Evolutionary conservation across 331 rosid genomes (phyloP), one percentile per base, ranked within the genome.

Genomic region (Cydonia oblonga): DNA sequence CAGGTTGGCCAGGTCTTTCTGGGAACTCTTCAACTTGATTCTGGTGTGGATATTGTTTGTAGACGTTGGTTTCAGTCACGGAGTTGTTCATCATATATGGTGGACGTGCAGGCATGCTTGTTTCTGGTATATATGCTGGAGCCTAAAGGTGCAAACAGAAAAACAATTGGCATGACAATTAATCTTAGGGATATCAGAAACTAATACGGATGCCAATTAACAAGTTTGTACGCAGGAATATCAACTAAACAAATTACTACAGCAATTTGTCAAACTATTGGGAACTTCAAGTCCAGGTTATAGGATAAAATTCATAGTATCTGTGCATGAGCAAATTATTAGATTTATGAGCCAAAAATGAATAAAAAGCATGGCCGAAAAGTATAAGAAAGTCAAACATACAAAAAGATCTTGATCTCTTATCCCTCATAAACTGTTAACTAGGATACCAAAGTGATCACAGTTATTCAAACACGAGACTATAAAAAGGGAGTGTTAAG

Each of bases 1-100:
- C 89, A 46, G 99, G 97, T 86, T 88, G 93, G 32, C 97, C 97
- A 30, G 96, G 97, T 69, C 97, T 86, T 76, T 95, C 97, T 2
- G 97, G 99, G 81, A 74, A 90, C 64, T 85, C 96, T 46, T 83
- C 96, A 52, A 69, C 74, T 70, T 69, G 86, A 42, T 75, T 77
- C 33, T 69, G 87, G 78, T 74, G 87, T 38, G 80, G 89, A 78
- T 61, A 88, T 72, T 79, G 95, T 67, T 71, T 57, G 78, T 81
- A 91, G 60, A 76, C 54, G 78, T 86, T 86, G 75, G 85, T 70
- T 74, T 85, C 97, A 26, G 76, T 65, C 44, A 81, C 76, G 16
- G 86, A 78, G 58, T 77, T 88, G 86, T 79, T 89, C 88, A 86
- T 49, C 44, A 70, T 80, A 70, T 79, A 91, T 12, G 90, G 25